Percentiles rank a stretch among this genome's conserved stretches.
These are phyloP conservation scores for Anthracocystis walkeri DNA, from an alignment of 1,284 basidiomycete genomes.

Conservation along the genomic window DNA sequence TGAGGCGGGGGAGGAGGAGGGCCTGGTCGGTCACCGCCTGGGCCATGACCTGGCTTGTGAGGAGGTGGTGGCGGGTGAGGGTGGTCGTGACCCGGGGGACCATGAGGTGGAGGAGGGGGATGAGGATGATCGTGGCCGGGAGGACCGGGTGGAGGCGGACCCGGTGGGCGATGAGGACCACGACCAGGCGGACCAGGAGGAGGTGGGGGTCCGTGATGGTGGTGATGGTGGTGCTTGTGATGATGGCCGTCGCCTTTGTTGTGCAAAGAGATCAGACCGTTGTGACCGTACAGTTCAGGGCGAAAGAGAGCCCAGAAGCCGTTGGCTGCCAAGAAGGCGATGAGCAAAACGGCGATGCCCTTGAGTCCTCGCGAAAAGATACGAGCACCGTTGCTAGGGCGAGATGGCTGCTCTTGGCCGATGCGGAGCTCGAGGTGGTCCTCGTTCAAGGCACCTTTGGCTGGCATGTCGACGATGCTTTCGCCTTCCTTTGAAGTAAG, in stretches of 20 bases:
- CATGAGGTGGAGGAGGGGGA: conserved; percentile 17
- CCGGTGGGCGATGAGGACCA: conserved; percentile 6
- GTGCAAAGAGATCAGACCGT: conserved; percentile 12
- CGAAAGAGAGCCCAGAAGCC: conserved; percentile 41
- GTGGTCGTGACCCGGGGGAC: conserved; percentile 22
- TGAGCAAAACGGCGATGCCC: conserved; percentile 21
- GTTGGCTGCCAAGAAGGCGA: conserved; percentile 33
- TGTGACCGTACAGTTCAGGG: conserved; percentile 31
- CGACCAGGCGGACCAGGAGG: conserved; percentile 7
- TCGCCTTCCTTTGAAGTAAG: neutral
- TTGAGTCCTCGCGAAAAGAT: conserved; percentile 27
- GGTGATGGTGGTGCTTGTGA: conserved; percentile 17
- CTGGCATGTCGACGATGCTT: conserved; percentile 9
- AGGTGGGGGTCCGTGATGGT: conserved; percentile 13
- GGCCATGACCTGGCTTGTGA: conserved; percentile 5
- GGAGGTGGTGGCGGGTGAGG: conserved; percentile 4
- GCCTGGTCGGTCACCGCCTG: conserved; percentile 11
- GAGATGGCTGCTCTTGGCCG: conserved; percentile 10
- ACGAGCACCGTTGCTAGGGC: neutral
- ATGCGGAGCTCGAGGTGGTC: conserved; percentile 31
- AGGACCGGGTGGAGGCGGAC: conserved; percentile 19
- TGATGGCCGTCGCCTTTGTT: conserved; percentile 2
- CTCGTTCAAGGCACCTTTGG: conserved; percentile 22
- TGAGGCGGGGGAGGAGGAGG: conserved; percentile 9
- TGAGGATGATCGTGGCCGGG: conserved; percentile 22